Percentiles rank a stretch among this genome's conserved stretches.
Evolutionary conservation across 2,329 filamentous ascomycete species (phyloP).

Genomic region (Fusarium praegraminearum): DNA sequence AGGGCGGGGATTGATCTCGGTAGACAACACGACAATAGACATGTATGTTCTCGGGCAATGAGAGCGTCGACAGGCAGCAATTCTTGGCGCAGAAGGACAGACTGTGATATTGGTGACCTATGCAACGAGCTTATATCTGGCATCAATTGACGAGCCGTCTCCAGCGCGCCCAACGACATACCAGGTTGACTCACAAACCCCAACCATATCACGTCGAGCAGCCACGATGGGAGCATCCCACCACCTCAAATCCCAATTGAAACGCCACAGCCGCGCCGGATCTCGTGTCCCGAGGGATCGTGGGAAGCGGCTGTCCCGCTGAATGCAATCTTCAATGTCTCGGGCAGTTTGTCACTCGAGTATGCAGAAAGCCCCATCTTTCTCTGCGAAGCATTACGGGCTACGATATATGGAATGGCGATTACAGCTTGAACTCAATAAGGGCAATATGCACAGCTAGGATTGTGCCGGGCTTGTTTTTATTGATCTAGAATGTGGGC

Average conservation of each 20-base stretch:
- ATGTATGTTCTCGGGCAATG: background rate
- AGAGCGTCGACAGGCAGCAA: background rate
- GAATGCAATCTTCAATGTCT: constrained; percentile 7
- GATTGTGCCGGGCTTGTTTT: background rate
- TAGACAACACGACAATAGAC: background rate
- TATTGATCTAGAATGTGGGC: background rate
- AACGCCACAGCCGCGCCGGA: constrained; percentile 2
- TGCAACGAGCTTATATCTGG: background rate
- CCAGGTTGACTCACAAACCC: background rate
- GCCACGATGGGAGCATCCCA: background rate
- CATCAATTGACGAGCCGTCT: too few relatives aligned
- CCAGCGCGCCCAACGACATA: background rate
- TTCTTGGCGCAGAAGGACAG: background rate
- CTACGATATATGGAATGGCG: background rate
- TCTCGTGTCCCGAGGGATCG: background rate
- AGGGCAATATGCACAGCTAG: background rate
- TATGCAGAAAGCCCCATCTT: background rate
- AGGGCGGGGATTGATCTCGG: constrained; percentile 2
- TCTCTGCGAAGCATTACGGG: background rate
- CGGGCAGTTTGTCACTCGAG: background rate
- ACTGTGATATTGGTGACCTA: background rate
- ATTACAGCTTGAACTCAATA: background rate
- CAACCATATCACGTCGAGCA: background rate
- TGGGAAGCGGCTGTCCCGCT: background rate
- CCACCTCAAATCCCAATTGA: background rate